Evolutionary conservation across 495 filamentous ascomycete species (phyloP), one percentile per base, ranked within the genome.

Genomic region (Neurospora sp.): DNA sequence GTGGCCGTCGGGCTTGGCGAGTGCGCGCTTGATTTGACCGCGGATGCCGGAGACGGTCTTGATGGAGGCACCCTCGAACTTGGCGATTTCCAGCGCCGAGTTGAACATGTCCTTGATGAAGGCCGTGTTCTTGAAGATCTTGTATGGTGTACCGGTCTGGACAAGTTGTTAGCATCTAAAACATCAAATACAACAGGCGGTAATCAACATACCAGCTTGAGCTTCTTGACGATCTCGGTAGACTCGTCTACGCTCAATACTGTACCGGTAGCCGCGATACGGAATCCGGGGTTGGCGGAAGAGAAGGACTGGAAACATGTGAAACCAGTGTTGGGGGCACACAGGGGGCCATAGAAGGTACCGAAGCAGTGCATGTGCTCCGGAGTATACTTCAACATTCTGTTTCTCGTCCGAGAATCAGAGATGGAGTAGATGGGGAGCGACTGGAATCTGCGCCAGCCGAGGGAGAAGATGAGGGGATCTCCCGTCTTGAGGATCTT

Each of bases 21-120:
- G 84, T 0, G 95, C 94, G 37, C 93, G 88, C 84, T 99, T 99
- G 87, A 99, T 97, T 80, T 98, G 96, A 75, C 96, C 96, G 22
- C 96, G 87, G 75, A 99, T 90, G 44, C 96, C 96, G 5, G 94
- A 98, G 37, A 99, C 96, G 1, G 96, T 99, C 72, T 93, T 92
- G 82, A 99, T 95, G 65, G 91, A 89, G 11, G 96, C 96, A 44
- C 96, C 96, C 83, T 98, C 96, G 77, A 99, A 98, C 82, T 98
- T 98, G 80, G 96, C 95, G 72, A 98, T 94, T 79, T 99, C 96
- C 16, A 99, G 87, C 0, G 92, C 85, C 1, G 91, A 90, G 77
- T 88, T 94, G 86, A 99, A 99, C 96, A 99, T 99, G 81, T 98
- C 93, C 80, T 94, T 95, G 85, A 99, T 96, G 82, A 99, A 98